Evolutionary conservation across 257 asterid species (phyloP).

Genomic region (Capsicum rhomboideum): DNA sequence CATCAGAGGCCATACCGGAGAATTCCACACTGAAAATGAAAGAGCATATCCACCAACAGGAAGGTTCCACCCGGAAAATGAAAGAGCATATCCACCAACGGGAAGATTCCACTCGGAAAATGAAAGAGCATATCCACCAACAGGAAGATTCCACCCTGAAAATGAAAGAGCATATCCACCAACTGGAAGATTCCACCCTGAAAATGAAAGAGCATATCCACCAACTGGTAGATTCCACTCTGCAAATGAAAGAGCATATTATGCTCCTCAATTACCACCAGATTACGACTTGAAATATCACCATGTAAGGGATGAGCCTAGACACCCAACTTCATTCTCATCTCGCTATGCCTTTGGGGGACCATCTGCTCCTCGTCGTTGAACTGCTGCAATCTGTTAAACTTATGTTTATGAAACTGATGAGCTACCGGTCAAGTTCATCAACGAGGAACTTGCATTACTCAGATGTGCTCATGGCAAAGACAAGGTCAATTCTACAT

Average conservation of each 20-base stretch:
- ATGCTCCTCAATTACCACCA: constrained; percentile 25
- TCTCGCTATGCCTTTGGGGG: constrained; percentile 59
- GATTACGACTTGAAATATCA: constrained; percentile 12
- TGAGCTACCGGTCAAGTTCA: background rate
- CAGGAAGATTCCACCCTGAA: constrained; percentile 9
- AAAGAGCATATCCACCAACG: constrained; percentile 15
- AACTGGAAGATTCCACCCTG: constrained; percentile 6
- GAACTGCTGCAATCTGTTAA: constrained; percentile 7
- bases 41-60: background rate
- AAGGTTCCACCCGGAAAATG: constrained; percentile 15
- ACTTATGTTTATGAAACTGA: background rate
- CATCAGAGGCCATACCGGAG: background rate
- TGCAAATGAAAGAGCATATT: constrained; percentile 18
- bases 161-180: constrained; percentile 13
- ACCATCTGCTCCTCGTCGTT: constrained; percentile 33
- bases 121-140: constrained; percentile 17
- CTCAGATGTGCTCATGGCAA: background rate
- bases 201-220: constrained; percentile 17
- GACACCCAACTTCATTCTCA: constrained; percentile 37
- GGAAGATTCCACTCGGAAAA: constrained; percentile 12
- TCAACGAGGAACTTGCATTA: background rate
- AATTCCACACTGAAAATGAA: background rate
- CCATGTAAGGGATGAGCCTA: constrained; percentile 17
- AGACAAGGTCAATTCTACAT: background rate
- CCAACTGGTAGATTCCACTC: constrained; percentile 3